Evolutionary conservation across 2,329 filamentous ascomycete genomes (phyloP).

Genomic region (Daldinia eschscholtzii): DNA sequence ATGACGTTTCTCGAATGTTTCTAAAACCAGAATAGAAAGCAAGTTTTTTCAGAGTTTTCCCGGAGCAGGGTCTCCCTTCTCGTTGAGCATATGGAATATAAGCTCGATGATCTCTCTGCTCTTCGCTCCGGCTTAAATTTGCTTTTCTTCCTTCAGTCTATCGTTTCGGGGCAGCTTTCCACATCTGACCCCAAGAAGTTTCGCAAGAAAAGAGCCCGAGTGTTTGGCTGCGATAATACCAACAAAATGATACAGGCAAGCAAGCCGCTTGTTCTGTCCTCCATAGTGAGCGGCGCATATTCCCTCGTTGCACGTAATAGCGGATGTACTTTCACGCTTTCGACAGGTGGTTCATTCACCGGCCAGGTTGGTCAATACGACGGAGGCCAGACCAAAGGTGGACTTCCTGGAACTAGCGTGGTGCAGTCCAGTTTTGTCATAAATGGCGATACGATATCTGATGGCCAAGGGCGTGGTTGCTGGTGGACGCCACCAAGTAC

Average conservation of each 20-base stretch:
- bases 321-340: constrained; percentile 65
- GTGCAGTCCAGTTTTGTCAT: constrained; percentile 64
- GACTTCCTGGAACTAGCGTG: constrained; percentile 56
- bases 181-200: constrained; percentile 27
- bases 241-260: constrained; percentile 42
- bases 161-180: constrained; percentile 31
- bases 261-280: constrained; percentile 38
- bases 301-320: constrained; percentile 43
- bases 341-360: constrained; percentile 60
- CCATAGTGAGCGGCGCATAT: constrained; percentile 41
- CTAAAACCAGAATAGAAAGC: constrained; percentile 15
- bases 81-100: constrained; percentile 30
- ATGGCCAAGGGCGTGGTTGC: constrained; percentile 68
- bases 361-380: constrained; percentile 68
- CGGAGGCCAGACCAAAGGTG: constrained; percentile 69
- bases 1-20: constrained; percentile 30
- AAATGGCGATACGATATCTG: constrained; percentile 65
- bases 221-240: constrained; percentile 20
- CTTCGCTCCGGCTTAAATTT: constrained; percentile 9
- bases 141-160: constrained; percentile 23
- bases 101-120: constrained; percentile 22
- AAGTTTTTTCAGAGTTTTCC: constrained; percentile 29
- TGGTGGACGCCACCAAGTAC: constrained; percentile 70
- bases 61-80: constrained; percentile 17
- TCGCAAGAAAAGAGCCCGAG: constrained; percentile 26